Percentiles rank a stretch among this genome's conserved stretches.
These are phyloP conservation scores for Mucor lusitanicus DNA, from an alignment of 371 early-diverging fungal species.

Conservation along the genomic window DNA sequence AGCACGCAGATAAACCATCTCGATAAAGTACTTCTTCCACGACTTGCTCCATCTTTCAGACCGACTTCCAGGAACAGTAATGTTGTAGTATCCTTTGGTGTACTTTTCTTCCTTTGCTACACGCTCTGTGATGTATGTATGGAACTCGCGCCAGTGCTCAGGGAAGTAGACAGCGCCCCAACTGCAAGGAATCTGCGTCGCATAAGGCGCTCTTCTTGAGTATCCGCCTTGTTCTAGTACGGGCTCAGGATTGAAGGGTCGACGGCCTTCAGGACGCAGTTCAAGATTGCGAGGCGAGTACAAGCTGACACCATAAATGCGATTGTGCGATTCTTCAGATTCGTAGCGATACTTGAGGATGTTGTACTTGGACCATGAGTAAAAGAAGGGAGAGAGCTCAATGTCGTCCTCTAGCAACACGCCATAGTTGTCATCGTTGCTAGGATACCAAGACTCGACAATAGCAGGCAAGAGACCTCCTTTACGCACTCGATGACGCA, in stretches of 20 bases:
- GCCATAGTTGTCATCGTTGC: constrained; percentile 57
- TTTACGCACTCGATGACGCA: constrained; percentile 61
- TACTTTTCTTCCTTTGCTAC: constrained; percentile 27
- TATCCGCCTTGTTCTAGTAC: constrained; percentile 21
- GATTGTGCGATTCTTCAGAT: constrained; percentile 27
- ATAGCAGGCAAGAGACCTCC: constrained; percentile 69
- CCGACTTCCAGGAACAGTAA: constrained; percentile 55
- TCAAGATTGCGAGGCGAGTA: constrained; percentile 64
- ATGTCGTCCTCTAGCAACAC: constrained; percentile 70
- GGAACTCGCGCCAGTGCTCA: constrained; percentile 70
- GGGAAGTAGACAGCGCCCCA: constrained; percentile 76
- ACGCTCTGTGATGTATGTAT: constrained; percentile 52
- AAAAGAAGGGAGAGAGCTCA: constrained; percentile 67
- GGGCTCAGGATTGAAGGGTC: constrained; percentile 35
- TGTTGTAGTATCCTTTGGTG: constrained; percentile 24
- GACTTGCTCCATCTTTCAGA: constrained; percentile 65
- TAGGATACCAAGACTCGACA: constrained; percentile 68
- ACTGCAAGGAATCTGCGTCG: constrained; percentile 63
- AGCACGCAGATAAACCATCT: constrained; percentile 61
- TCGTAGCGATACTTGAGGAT: constrained; percentile 63
- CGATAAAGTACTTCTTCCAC: constrained; percentile 70
- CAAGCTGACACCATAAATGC: constrained; percentile 61
- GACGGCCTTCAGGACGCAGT: constrained; percentile 50
- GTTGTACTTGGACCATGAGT: constrained; percentile 62
- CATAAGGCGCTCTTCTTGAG: constrained; percentile 49